phyloP scores from a whole-genome alignment of 306 rosid genomes.

The Quercus engelmannii region DNA sequence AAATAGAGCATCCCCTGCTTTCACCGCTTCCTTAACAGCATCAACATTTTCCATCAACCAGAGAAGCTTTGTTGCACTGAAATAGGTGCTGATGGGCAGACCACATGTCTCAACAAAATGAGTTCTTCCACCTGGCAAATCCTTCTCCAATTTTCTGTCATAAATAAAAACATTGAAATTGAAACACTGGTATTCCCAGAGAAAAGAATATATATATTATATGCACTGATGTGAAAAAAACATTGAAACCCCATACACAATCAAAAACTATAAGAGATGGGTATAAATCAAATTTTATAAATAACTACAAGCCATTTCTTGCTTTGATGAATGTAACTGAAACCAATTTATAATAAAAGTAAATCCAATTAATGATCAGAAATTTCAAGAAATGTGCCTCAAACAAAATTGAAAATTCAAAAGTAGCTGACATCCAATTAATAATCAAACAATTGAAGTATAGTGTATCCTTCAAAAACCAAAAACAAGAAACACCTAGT shows the following conservation, averaged over 20 bases:
- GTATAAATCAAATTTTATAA: neutral
- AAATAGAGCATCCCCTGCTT: slow-evolving; percentile 73
- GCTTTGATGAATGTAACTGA: too few species aligned
- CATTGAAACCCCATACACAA: neutral
- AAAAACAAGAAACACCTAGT: too few species aligned
- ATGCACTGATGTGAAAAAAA: neutral
- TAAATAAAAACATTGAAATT: neutral
- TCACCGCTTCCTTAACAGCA: slow-evolving; percentile 51
- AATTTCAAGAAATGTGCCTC: too few species aligned
- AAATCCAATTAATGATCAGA: neutral
- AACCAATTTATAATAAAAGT: neutral
- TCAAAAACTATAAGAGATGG: neutral
- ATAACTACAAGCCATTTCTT: neutral
- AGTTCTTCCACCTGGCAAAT: slow-evolving; percentile 66
- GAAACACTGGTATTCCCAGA: neutral
- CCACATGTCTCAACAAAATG: slow-evolving; percentile 80
- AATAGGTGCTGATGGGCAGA: slow-evolving; percentile 83
- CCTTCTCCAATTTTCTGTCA: slow-evolving; percentile 72
- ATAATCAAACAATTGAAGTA: too few species aligned
- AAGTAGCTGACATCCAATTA: neutral
- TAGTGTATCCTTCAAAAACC: neutral
- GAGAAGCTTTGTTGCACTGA: slow-evolving; percentile 76
- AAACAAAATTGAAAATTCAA: too few species aligned
- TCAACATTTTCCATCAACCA: slow-evolving; percentile 86
- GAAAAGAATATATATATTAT: neutral